Base-by-base conservation (phyloP, 805 yeast species). In the Pichia scutulata region DNA sequence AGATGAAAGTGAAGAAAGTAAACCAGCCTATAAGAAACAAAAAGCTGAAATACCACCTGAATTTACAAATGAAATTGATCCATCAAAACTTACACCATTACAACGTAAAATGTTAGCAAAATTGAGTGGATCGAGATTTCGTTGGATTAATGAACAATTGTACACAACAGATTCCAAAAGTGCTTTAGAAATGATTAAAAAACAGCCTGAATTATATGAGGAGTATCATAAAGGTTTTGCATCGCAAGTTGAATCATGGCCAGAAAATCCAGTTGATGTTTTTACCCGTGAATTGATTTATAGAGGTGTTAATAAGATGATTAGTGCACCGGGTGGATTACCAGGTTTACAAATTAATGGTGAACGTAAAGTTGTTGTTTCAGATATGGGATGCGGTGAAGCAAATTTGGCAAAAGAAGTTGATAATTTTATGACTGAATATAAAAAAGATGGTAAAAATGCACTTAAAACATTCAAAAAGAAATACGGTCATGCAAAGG, bases 321-420 rank as follows among this genome's bases (percentile, higher is more conserved):
- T 89, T 5, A 88, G 85, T 66, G 96, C 97, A 0, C 98, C 98
- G 4, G 98, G 98, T 56, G 98, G 97, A 2, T 74, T 90, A 49
- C 97, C 97, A 1, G 95, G 93, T 19, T 63, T 81, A 39, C 66
- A 64, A 8, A 66, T 70, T n/a, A 68, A 68, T 45, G 53, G 54
- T 9, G 40, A 50, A 4, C 80, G 80, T 50, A 75, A 76, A 52
- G 81, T 92, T 37, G 89, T 86, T 3, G 77, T 93, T 52, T 97
- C 98, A 0, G 99, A 93, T 70, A 92, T 93, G 98, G 99, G 99
- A 12, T 93, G 99, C 67, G 99, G 99, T 50, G 99, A 93, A 67
- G 99, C 98, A 0, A 86, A 86, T 59, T 75, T 93, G 44, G 82
- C 96, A 1, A 67, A 73, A 39, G 86, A 89, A 58, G 75, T 87